Percentiles rank a stretch among this genome's conserved stretches.
phyloP scores from a whole-genome alignment of 2,329 filamentous ascomycete genomes.

The Cercospora sp. region DNA sequence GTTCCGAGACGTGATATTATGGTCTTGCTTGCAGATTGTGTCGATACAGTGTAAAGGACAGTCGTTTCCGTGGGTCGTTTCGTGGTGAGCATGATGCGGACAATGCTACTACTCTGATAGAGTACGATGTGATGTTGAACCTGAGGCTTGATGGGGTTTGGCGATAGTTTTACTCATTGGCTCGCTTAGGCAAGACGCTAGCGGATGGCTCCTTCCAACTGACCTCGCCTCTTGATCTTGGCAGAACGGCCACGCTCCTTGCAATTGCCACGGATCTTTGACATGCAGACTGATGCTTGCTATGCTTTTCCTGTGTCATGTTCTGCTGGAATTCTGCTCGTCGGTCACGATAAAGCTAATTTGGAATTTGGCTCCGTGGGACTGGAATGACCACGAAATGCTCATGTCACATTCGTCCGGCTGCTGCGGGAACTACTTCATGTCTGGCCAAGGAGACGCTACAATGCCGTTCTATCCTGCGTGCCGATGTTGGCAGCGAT shows the following conservation, averaged over 20 bases:
- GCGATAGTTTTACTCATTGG: not conserved
- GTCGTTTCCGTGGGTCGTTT: constrained; percentile 69
- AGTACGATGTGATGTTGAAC: not conserved
- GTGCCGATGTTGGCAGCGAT: not conserved
- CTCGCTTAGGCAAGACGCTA: not conserved
- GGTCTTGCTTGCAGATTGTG: constrained; percentile 58
- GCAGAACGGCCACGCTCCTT: not conserved
- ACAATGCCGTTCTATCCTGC: constrained; percentile 15
- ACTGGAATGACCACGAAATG: not conserved
- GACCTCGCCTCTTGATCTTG: not conserved
- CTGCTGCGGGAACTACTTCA: constrained; percentile 5
- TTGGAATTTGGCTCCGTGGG: not conserved
- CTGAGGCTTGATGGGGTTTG: not conserved
- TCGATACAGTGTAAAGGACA: constrained; percentile 89
- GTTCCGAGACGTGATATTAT: constrained; percentile 46
- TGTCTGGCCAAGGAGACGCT: constrained; percentile 11
- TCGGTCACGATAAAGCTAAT: not conserved
- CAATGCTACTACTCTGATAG: not conserved
- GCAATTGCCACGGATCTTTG: not conserved
- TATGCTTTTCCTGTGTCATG: not conserved
- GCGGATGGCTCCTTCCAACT: not conserved
- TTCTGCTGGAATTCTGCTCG: not conserved
- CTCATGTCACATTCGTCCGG: constrained; percentile 9
- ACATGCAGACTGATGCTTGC: not conserved
- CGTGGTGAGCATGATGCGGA: constrained; percentile 35